phyloP scores from a whole-genome alignment of 352 stramenopile species.

The Phytopythium ostracodes region DNA sequence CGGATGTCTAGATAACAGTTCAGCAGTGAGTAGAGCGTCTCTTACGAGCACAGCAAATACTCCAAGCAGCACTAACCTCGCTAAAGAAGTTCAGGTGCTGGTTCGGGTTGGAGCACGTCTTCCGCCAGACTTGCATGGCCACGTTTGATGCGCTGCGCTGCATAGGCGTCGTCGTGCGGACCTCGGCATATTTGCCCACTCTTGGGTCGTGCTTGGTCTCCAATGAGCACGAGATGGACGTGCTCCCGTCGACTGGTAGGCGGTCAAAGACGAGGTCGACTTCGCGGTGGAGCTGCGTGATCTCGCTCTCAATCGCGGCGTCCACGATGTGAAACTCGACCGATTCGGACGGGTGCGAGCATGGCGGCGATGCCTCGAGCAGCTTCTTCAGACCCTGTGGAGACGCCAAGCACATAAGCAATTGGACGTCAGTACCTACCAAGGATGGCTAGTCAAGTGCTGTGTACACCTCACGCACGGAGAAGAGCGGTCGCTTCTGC shows the following conservation, averaged over 20 bases:
- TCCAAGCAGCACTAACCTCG: not conserved
- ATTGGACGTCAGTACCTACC: not conserved
- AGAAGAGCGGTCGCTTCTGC: slow-evolving; percentile 13
- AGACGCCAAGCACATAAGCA: not conserved
- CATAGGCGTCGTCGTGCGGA: slow-evolving; percentile 5
- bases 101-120: slow-evolving; percentile 7
- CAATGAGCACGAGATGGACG: slow-evolving; percentile 6
- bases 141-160: slow-evolving; percentile 4
- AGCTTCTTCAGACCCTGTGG: not conserved
- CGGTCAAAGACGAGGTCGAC: slow-evolving; percentile 7
- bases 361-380: not conserved
- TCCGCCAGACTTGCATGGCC: slow-evolving; percentile 7
- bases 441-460: not conserved
- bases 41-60: not conserved
- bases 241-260: not conserved
- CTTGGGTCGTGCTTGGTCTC: slow-evolving; percentile 3
- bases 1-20: not conserved
- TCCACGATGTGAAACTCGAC: slow-evolving; percentile 3
- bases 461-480: not conserved
- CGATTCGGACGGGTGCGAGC: not conserved
- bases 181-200: not conserved
- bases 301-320: slow-evolving; percentile 8
- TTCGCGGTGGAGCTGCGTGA: slow-evolving; percentile 7
- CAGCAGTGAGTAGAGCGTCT: not conserved
- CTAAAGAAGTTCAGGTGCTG: slow-evolving; percentile 10